Evolutionary conservation across 225 moss, liverwort and hornwort genomes (phyloP).

Genomic region (Neckera pumila): DNA sequence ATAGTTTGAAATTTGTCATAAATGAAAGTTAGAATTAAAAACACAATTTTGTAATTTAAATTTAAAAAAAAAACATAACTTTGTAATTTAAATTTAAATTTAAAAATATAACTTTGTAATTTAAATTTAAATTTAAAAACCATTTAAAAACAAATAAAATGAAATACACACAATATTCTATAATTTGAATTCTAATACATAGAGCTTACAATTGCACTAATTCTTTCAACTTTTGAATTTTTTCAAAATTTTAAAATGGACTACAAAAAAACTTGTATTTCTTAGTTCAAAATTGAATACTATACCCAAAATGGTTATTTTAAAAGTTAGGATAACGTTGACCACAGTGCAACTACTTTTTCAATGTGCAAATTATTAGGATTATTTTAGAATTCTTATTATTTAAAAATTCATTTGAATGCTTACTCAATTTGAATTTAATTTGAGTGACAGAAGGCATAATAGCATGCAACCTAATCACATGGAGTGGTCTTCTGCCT

Average conservation of each 20-base stretch:
- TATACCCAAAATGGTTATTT: neutral
- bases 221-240: neutral
- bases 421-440: neutral
- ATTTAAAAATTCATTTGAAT: neutral
- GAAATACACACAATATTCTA: neutral
- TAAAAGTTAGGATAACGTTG: neutral
- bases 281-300: neutral
- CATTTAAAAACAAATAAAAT: too few species aligned
- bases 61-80: neutral
- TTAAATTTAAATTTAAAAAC: too few species aligned
- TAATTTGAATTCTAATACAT: neutral
- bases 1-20: neutral
- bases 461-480: neutral
- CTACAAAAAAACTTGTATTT: neutral
- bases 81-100: too few species aligned
- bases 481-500: neutral
- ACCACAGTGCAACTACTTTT: neutral
- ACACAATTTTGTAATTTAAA: too few species aligned
- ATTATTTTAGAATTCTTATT: neutral
- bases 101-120: too few species aligned
- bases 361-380: accelerated
- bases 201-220: neutral
- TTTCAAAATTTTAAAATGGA: neutral
- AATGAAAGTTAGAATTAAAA: neutral
- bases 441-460: too few species aligned